Evolutionary conservation across 2,329 filamentous ascomycete genomes (phyloP).

Genomic region (Verticillium alfalfae): DNA sequence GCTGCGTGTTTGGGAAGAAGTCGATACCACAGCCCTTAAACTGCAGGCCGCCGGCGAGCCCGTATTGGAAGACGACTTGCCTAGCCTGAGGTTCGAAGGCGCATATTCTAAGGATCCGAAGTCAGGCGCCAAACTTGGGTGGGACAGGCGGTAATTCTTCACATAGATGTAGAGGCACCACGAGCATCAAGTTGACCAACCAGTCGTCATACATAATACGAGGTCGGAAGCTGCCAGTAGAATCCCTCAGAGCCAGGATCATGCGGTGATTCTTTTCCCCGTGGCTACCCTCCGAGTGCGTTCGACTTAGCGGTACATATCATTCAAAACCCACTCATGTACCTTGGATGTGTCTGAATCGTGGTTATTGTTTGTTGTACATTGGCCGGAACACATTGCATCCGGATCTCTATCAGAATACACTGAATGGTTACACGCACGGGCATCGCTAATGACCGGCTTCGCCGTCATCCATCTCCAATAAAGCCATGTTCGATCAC

Average conservation of each 20-base stretch:
- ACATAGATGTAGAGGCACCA: no score
- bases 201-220: no score
- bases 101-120: neutral
- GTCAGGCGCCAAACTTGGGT: neutral
- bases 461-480: neutral
- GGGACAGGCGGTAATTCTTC: neutral
- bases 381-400: neutral
- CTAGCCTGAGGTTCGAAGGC: constrained; percentile 9
- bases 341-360: neutral
- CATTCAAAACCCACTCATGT: neutral
- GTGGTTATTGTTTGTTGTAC: neutral
- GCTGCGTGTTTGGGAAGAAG: constrained; percentile 76
- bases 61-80: constrained; percentile 48
- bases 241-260: no score
- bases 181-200: no score
- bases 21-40: constrained; percentile 63
- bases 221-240: no score
- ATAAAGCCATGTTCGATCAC: constrained; percentile 14
- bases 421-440: neutral
- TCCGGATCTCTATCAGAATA: neutral
- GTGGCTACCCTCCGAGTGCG: no score
- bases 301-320: no score
- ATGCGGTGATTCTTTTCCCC: no score
- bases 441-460: neutral
- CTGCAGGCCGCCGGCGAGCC: constrained; percentile 55